phyloP scores from a whole-genome alignment of 2,329 filamentous ascomycete genomes.

The Alternaria burnsii region DNA sequence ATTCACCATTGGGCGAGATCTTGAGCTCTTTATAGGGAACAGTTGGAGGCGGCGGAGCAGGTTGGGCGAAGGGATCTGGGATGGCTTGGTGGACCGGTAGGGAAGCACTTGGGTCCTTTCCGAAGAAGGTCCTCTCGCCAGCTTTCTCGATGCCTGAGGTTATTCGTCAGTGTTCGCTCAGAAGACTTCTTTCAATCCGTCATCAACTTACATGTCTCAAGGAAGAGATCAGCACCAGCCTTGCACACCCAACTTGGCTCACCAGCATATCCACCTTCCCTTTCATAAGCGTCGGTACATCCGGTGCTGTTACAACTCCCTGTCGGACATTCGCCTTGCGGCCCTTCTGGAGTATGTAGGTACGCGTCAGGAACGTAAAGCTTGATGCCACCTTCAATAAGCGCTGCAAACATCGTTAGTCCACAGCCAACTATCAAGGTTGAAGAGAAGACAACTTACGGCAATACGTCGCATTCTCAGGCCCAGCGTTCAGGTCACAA shows the following conservation, averaged over 20 bases:
- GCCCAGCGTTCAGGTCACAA: conserved; percentile 18
- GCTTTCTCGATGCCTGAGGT: conserved; percentile 16
- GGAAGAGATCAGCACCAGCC: conserved; percentile 26
- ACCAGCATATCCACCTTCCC: conserved; percentile 22
- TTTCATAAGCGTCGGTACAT: conserved; percentile 26
- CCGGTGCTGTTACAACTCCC: conserved; percentile 18
- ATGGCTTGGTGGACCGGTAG: neutral
- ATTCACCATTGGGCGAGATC: conserved; percentile 1
- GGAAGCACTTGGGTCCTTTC: neutral
- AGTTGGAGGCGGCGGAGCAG: neutral
- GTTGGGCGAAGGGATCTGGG: neutral
- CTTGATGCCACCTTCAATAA: conserved; percentile 30
- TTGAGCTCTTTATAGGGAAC: neutral
- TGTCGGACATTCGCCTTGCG: conserved; percentile 4
- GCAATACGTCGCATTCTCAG: conserved; percentile 25
- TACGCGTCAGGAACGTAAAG: conserved; percentile 15
- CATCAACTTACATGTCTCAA: conserved; percentile 26
- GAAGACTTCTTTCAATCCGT: too few relatives aligned
- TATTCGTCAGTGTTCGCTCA: neutral
- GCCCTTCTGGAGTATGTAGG: too few relatives aligned
- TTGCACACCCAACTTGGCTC: conserved; percentile 31
- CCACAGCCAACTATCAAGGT: neutral
- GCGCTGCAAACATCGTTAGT: conserved; percentile 4
- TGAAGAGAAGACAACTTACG: conserved; percentile 7
- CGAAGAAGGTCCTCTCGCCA: conserved; percentile 15